phyloP scores from a whole-genome alignment of 2,329 filamentous ascomycete species.

The Neobulgaria alba region DNA sequence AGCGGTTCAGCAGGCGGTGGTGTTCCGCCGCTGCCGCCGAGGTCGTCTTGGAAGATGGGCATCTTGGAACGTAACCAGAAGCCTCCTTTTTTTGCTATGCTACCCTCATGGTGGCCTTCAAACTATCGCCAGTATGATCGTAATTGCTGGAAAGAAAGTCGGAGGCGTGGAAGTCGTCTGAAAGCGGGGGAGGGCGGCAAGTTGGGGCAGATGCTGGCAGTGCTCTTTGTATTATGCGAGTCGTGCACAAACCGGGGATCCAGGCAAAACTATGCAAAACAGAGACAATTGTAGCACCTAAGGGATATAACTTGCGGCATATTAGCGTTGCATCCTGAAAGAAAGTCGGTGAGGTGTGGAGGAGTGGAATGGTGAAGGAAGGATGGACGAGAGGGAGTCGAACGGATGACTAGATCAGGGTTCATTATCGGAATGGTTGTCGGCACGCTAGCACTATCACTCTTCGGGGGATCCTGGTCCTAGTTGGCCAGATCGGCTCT shows the following conservation, averaged over 20 bases:
- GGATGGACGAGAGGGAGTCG: no score
- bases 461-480: no score
- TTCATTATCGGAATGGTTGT: background rate
- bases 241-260: no score
- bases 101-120: background rate
- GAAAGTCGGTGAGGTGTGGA: background rate
- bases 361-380: constrained; percentile 1
- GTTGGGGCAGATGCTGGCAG: background rate
- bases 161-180: background rate
- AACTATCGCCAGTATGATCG: no score
- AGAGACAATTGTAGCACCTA: no score
- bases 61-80: constrained; percentile 31
- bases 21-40: constrained; percentile 31
- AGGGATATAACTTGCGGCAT: background rate
- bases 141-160: no score
- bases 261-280: no score
- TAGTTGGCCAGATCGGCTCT: no score
- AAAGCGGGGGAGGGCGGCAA: background rate
- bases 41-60: constrained; percentile 50
- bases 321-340: background rate
- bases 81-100: background rate
- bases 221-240: background rate
- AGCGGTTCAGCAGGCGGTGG: constrained; percentile 14
- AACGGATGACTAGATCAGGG: background rate
- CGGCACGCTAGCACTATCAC: no score